Base-by-base conservation (phyloP, 2,329 filamentous ascomycete species). In the Sporothrix variecibatus region DNA sequence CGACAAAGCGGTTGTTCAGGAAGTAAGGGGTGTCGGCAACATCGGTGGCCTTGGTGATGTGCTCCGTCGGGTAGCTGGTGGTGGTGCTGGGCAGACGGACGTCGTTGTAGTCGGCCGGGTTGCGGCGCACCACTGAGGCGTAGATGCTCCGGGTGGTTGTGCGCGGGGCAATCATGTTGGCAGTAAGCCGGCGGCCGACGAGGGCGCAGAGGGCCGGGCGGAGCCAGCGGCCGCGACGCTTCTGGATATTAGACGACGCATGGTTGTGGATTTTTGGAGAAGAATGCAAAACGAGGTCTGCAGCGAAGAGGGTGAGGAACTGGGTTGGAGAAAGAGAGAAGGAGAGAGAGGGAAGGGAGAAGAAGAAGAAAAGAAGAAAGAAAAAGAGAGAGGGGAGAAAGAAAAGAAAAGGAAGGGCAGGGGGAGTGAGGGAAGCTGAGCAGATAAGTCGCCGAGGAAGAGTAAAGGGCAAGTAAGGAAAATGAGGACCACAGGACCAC, bases 1-100 rank as follows among this genome's bases (percentile, higher is more conserved):
- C 83, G 72, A 91, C 84, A 81, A 95, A 94, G 81, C 92, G 84
- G 84, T 96, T 96, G 86, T 96, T 89, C 78, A 96, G 81, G 82
- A 96, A 96, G 85, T 93, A 94, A 38, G 90, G 92, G 17, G 93
- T 95, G 81, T 95, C 89, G 78, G 87, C 83, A 51, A 92, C 90
- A 75, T 87, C 80, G 78, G 94, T 64, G 17, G 75, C 64, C 60
- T 64, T 90, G 84, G 90, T 90, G 72, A 92, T 91, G 84, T 96
- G 93, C 28, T 87, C 90, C 72, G 86, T 92, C 34, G 92, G 92
- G 82, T 91, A 95, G 81, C 83, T 87, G 65, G 86, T 87, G 12
- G 88, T 84, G 26, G 86, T 88, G 73, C 87, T 89, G 60, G 86
- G 84, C 72, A 90, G 83, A 31, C 72, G 77, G 11, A 76, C 75